Evolutionary conservation across 495 filamentous ascomycete species (phyloP).

Genomic region (Talaromyces ruber): DNA sequence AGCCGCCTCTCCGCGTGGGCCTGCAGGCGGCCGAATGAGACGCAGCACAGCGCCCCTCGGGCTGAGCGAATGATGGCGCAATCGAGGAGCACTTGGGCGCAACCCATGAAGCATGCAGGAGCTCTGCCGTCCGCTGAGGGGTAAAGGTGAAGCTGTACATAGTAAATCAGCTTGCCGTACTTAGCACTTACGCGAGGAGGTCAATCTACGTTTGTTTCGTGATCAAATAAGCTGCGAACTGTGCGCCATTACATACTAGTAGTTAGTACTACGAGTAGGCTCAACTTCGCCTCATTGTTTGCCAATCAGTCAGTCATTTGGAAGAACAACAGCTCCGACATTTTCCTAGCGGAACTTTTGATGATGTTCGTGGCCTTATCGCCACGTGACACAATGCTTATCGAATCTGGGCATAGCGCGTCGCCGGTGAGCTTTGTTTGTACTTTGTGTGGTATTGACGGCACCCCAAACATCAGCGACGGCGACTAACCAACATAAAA

Average conservation of each 20-base stretch:
- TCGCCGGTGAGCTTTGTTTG: neutral
- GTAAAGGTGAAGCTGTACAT: neutral
- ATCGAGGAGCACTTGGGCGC: neutral
- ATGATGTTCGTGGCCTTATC: slow-evolving; percentile 9
- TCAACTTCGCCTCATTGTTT: neutral
- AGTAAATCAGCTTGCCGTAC: too few relatives aligned
- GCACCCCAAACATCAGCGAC: neutral
- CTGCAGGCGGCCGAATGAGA: neutral
- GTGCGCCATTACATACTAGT: neutral
- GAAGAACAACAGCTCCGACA: neutral
- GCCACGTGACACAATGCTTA: slow-evolving; percentile 12
- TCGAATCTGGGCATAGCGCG: neutral
- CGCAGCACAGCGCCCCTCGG: neutral
- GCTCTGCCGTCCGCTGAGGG: neutral
- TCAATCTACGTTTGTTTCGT: too few relatives aligned
- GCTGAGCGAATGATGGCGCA: neutral
- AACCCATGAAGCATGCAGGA: neutral
- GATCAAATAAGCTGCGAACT: neutral
- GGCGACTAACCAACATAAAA: neutral
- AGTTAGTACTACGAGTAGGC: too few relatives aligned
- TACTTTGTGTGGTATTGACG: neutral
- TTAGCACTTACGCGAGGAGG: too few relatives aligned
- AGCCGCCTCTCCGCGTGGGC: neutral
- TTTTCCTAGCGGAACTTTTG: neutral
- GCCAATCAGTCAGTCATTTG: neutral